Evolutionary conservation across 306 rosid genomes (phyloP).

Genomic region (Vachellia collinsii): DNA sequence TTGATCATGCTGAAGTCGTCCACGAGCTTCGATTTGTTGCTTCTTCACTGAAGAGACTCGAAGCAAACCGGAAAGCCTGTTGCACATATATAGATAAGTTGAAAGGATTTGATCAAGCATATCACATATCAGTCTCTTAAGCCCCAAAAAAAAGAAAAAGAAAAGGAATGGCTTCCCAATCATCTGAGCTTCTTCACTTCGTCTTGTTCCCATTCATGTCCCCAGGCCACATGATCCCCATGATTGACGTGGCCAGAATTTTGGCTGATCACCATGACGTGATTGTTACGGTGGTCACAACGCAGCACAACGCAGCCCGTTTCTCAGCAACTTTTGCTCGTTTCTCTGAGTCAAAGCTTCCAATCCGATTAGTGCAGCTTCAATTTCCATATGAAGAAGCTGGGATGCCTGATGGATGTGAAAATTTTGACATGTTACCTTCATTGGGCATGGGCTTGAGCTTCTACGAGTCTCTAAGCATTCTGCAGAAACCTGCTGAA

Average conservation of each 20-base stretch:
- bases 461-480: slow-evolving; percentile 37
- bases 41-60: neutral
- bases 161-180: slow-evolving; percentile 37
- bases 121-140: too few species aligned
- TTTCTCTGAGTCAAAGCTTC: slow-evolving; percentile 7
- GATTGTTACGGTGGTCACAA: slow-evolving; percentile 47
- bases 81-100: neutral
- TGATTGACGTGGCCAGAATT: slow-evolving; percentile 51
- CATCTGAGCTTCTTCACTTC: slow-evolving; percentile 46
- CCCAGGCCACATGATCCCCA: slow-evolving; percentile 54
- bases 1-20: neutral
- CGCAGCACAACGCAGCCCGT: slow-evolving; percentile 50
- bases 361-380: slow-evolving; percentile 34
- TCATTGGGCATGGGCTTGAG: slow-evolving; percentile 35
- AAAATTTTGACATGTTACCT: slow-evolving; percentile 65
- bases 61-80: neutral
- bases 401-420: slow-evolving; percentile 66
- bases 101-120: neutral
- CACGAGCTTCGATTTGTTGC: neutral
- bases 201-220: slow-evolving; percentile 47
- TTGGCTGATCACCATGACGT: slow-evolving; percentile 30
- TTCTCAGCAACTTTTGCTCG: slow-evolving; percentile 33
- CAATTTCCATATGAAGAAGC: slow-evolving; percentile 43
- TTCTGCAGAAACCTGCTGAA: slow-evolving; percentile 48
- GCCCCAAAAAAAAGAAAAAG: too few species aligned